Conservation (phyloP, 805 yeast species). For the Wickerhamiella bombiphila region DNA sequence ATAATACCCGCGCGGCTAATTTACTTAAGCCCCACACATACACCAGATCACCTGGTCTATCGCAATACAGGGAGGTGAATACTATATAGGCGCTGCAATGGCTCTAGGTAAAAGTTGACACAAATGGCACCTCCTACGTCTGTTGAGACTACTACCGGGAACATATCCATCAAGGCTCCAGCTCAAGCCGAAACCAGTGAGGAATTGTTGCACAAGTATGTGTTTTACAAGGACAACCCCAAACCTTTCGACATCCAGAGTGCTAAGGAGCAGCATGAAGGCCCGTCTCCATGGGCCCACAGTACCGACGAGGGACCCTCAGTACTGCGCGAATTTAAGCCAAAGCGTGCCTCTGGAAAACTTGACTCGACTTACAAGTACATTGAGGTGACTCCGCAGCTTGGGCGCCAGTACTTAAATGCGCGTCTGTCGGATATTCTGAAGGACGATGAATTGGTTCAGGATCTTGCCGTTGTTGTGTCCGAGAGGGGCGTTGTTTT, state of each 20-base stretch:
- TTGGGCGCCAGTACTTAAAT: conserved; percentile 22
- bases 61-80: too few species aligned
- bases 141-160: conserved; percentile 4
- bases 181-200: conserved; percentile 5
- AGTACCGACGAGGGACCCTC: conserved; percentile 17
- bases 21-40: too few species aligned
- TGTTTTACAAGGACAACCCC: conserved; percentile 8
- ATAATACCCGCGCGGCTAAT: too few species aligned
- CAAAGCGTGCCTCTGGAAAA: conserved; percentile 16
- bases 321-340: conserved; percentile 8
- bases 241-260: conserved; percentile 14
- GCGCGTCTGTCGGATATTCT: conserved; percentile 19
- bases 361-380: conserved; percentile 19
- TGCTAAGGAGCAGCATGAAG: conserved; percentile 5
- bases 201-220: conserved; percentile 7
- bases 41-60: too few species aligned
- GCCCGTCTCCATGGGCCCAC: conserved; percentile 20
- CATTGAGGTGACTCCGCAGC: conserved; percentile 21
- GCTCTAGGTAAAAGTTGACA: too few species aligned
- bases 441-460: conserved; percentile 18
- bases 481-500: conserved; percentile 38
- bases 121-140: conserved; percentile 13
- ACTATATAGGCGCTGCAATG: too few species aligned
- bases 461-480: conserved; percentile 33
- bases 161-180: not conserved